Conservation (phyloP, 192 early-diverging fungal species). For the Chytriomyces sp. region DNA sequence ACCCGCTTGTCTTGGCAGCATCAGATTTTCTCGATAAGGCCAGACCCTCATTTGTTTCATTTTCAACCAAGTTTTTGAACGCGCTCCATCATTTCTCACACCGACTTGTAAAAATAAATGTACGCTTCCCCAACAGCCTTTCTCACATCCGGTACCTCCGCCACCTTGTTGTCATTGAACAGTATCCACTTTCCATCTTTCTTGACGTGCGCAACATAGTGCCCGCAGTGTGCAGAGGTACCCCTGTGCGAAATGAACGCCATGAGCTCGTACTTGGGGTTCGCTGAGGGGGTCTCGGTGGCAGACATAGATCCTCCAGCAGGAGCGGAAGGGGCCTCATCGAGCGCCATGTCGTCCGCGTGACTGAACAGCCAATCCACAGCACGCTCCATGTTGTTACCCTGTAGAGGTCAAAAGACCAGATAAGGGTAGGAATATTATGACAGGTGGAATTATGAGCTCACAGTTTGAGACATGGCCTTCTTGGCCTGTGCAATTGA, state of each 20-base stretch:
- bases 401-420: slow-evolving; percentile 41
- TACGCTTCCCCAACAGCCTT: slow-evolving; percentile 48
- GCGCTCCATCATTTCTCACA: not conserved
- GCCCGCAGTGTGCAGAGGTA: slow-evolving; percentile 92
- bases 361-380: slow-evolving; percentile 95
- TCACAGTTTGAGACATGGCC: slow-evolving; percentile 81
- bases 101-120: slow-evolving; percentile 43
- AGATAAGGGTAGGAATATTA: not conserved
- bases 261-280: slow-evolving; percentile 61
- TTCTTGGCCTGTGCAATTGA: slow-evolving; percentile 71
- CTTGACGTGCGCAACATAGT: slow-evolving; percentile 89
- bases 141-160: slow-evolving; percentile 56
- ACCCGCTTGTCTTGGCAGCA: not conserved
- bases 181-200: slow-evolving; percentile 81
- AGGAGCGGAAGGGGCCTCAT: not conserved
- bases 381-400: slow-evolving; percentile 83
- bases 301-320: slow-evolving; percentile 18
- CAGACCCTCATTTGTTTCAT: not conserved
- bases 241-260: slow-evolving; percentile 96
- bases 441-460: not conserved
- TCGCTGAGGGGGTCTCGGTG: slow-evolving; percentile 47
- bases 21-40: not conserved
- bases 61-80: not conserved
- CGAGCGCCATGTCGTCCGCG: slow-evolving; percentile 58
- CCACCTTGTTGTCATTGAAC: slow-evolving; percentile 97